A percentile compares a stretch with the other conserved stretches of the same genome.
These are phyloP conservation scores for Pseudognaphalium luteoalbum DNA, from an alignment of 129 eudicot species.

Conservation along the genomic window DNA sequence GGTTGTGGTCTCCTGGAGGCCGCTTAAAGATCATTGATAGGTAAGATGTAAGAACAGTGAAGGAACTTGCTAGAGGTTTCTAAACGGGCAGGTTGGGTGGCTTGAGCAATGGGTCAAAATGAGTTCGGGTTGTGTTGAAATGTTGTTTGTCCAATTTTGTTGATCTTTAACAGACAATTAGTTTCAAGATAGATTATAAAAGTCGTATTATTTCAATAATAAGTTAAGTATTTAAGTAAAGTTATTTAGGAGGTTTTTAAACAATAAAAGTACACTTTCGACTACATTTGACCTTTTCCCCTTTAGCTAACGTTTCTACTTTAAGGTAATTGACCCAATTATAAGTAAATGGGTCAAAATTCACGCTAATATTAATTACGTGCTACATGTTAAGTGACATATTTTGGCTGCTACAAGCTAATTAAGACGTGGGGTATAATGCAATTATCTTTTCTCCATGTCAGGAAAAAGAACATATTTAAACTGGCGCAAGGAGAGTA, in stretches of 20 bases:
- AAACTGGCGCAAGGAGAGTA: constrained; percentile 96
- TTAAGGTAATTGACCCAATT: not conserved
- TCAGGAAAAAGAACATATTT: constrained; percentile 90
- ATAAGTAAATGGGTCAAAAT: constrained; percentile 10
- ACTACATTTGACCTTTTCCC: not conserved
- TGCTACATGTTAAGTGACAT: not conserved
- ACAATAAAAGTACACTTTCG: not conserved
- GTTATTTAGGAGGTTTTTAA: not conserved
- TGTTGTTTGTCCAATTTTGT: not conserved
- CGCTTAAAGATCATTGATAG: constrained; percentile 89
- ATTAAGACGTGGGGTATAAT: not conserved
- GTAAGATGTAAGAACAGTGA: constrained; percentile 31
- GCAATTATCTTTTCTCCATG: not conserved
- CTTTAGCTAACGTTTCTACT: not conserved
- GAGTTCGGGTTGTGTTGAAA: not conserved
- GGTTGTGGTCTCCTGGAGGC: constrained; percentile 80
- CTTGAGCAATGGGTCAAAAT: not conserved
- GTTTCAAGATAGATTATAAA: not conserved
- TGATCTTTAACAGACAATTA: not conserved
- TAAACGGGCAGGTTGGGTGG: not conserved
- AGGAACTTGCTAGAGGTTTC: constrained; percentile 2
- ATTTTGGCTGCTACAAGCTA: not conserved
- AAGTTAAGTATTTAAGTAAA: not conserved
- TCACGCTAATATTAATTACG: not conserved
- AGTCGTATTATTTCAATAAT: not conserved